Percentiles rank a stretch among this genome's conserved stretches.
phyloP scores from a whole-genome alignment of 2,329 filamentous ascomycete species.

The Arthrobotrys pseudoclavata region DNA sequence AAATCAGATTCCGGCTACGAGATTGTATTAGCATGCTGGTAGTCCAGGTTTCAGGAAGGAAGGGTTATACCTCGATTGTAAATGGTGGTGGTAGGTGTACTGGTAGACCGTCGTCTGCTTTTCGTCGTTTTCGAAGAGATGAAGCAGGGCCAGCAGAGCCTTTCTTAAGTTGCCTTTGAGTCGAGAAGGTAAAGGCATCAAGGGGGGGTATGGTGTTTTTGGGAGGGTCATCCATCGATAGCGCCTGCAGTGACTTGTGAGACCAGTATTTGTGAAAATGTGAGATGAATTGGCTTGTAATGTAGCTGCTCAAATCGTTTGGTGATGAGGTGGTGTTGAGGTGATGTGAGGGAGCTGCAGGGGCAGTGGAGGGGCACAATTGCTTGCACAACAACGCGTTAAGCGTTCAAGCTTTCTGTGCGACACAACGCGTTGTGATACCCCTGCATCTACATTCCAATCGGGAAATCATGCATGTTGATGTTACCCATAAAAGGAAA shows the following conservation, averaged over 20 bases:
- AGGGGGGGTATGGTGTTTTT: neutral
- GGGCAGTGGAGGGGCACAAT: conserved; percentile 19
- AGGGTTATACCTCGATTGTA: conserved; percentile 28
- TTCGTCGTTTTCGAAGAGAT: conserved; percentile 12
- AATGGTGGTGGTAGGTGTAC: conserved; percentile 21
- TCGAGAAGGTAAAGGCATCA: neutral
- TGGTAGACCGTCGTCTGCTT: conserved; percentile 3
- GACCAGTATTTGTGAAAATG: neutral
- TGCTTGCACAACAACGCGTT: conserved; percentile 61
- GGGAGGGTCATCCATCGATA: conserved; percentile 19
- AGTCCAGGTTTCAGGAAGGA: neutral
- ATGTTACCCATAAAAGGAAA: conserved; percentile 5
- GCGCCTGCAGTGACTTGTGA: neutral
- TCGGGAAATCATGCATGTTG: conserved; percentile 33
- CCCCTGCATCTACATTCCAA: conserved; percentile 7
- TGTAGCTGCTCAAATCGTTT: neutral
- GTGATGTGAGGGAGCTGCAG: conserved; percentile 17
- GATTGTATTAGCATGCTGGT: conserved; percentile 1
- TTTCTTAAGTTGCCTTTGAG: conserved; percentile 6
- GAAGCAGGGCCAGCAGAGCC: neutral
- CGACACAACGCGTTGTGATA: conserved; percentile 24
- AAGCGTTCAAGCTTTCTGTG: conserved; percentile 29
- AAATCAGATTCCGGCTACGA: conserved; percentile 33
- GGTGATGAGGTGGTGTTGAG: neutral
- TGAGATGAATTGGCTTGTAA: neutral